phyloP scores from a whole-genome alignment of 2,329 filamentous ascomycete genomes.

The Simplicillium aogashimaense region DNA sequence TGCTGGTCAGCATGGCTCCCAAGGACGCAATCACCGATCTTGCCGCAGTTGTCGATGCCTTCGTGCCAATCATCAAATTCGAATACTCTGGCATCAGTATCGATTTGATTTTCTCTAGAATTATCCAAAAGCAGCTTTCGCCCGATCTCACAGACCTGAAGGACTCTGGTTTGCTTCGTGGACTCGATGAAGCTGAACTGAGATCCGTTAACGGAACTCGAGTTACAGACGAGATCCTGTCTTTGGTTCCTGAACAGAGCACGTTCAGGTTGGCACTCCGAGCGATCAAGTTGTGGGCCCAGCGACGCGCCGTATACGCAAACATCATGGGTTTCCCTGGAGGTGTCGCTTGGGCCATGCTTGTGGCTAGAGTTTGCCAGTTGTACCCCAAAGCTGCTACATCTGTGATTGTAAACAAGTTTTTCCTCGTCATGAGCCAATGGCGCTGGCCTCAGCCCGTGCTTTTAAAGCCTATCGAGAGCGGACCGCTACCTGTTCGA shows the following conservation, averaged over 20 bases:
- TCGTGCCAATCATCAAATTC: slow-evolving; percentile 96
- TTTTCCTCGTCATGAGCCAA: slow-evolving; percentile 82
- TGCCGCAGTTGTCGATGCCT: slow-evolving; percentile 78
- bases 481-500: slow-evolving; percentile 67
- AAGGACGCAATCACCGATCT: slow-evolving; percentile 75
- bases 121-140: slow-evolving; percentile 62
- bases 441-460: slow-evolving; percentile 97
- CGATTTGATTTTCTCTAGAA: slow-evolving; percentile 80
- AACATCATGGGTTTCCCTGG: slow-evolving; percentile 96
- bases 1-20: slow-evolving; percentile 68
- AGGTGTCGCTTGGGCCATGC: slow-evolving; percentile 96
- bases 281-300: slow-evolving; percentile 94
- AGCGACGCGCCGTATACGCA: slow-evolving; percentile 83
- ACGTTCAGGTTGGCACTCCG: slow-evolving; percentile 84
- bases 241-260: slow-evolving; percentile 77
- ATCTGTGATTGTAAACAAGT: slow-evolving; percentile 82
- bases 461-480: slow-evolving; percentile 78
- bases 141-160: slow-evolving; percentile 58
- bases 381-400: slow-evolving; percentile 88
- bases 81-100: slow-evolving; percentile 87
- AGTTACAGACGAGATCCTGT: slow-evolving; percentile 86
- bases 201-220: slow-evolving; percentile 88
- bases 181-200: slow-evolving; percentile 77
- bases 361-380: slow-evolving; percentile 91
- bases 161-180: slow-evolving; percentile 76